Evolutionary conservation across 345 rosid species (phyloP), one percentile per base, ranked within the genome.

Genomic region (Aegle marmelos): DNA sequence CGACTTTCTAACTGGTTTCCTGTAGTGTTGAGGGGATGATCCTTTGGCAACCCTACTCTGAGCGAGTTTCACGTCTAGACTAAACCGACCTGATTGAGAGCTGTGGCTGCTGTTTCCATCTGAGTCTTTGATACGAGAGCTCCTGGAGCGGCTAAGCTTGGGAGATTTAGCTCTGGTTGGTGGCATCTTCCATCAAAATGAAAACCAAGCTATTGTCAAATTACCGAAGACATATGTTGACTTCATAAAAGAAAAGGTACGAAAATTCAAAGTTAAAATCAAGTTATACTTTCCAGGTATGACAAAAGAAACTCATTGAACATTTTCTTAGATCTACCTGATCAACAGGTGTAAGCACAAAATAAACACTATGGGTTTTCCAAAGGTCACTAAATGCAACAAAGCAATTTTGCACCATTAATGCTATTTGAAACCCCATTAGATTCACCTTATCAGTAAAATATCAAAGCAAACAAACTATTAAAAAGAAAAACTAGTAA

Each of bases 91-190:
- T 61, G 69, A 61, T 28, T 61, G 57, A 41, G 57, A 60, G 28
- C 36, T 16, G 28, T 50, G 60, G 70, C 69, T 66, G 13, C 34
- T 65, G 41, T 50, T 54, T 22, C 31, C 71, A n/a, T 75, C 71
- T 1, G 78, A 72, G 65, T 72, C 72, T 54, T 64, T 48, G 53
- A 45, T 31, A 6, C 1, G 24, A 33, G 72, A 65, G 45, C 72
- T 54, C 57, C 16, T 76, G 2, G 70, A 33, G 33, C 53, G 36
- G 33, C 78, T 62, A 45, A 76, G 31, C 70, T 66, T 76, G 62
- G 72, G 72, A 76, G 78, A 76, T n/a, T 25, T 76, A 13, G 78
- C 71, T 66, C 78, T 65, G 19, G 78, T 76, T 65, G 72, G 33
- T 8, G 64, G 72, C n/a, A 27, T 64, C 78, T 75, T 62, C 27